Evolutionary conservation across 768 basidiomycete species (phyloP).

Genomic region (Kwoniella dejecticola): DNA sequence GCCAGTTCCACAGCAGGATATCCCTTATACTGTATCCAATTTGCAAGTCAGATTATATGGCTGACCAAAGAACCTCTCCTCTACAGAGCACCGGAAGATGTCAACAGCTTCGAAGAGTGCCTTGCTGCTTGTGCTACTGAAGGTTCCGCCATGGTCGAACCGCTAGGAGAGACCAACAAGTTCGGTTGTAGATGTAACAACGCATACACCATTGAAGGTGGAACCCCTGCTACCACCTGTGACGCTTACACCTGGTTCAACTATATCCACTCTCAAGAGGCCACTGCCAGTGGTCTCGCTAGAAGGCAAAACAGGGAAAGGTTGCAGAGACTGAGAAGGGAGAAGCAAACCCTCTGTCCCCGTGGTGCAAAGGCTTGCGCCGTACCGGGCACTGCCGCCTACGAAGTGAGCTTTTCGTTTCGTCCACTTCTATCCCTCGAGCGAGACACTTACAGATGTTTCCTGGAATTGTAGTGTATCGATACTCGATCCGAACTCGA

Average conservation of each 20-base stretch:
- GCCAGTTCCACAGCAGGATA: too few relatives aligned
- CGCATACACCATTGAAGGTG: neutral
- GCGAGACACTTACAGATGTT: neutral
- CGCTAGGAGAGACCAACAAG: neutral
- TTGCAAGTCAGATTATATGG: neutral
- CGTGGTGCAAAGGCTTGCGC: constrained; percentile 7
- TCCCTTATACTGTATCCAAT: neutral
- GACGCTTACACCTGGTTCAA: constrained; percentile 4
- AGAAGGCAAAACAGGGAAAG: constrained; percentile 2
- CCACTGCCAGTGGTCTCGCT: constrained; percentile 15
- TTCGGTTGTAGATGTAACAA: constrained; percentile 17
- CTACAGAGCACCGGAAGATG: neutral
- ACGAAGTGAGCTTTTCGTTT: constrained; percentile 10
- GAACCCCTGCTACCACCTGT: neutral
- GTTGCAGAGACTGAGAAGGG: neutral
- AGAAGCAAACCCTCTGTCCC: constrained; percentile 14
- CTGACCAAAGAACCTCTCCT: too few relatives aligned
- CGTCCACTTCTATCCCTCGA: neutral
- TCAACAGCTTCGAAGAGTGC: neutral
- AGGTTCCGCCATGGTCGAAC: constrained; percentile 16
- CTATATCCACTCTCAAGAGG: constrained; percentile 3
- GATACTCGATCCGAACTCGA: constrained; percentile 18
- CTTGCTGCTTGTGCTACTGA: constrained; percentile 6
- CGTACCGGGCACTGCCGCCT: constrained; percentile 1
- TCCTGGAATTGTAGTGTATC: constrained; percentile 11